These are phyloP conservation scores for Auriscalpium vulgare DNA, from an alignment of 768 basidiomycete species.

Conservation along the genomic window DNA sequence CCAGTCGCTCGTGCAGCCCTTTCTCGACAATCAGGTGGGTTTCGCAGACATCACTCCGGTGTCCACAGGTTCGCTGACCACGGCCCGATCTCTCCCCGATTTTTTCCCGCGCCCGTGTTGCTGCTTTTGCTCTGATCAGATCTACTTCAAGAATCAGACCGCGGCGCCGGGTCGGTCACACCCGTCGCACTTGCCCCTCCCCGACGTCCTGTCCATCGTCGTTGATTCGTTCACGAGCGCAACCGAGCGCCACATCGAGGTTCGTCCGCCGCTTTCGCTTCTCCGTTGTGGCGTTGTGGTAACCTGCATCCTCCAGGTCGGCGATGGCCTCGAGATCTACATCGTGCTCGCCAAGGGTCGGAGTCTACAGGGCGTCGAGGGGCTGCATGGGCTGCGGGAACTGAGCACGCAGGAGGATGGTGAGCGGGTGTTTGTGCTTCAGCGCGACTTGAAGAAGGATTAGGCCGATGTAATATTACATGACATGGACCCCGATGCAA, in stretches of 20 bases:
- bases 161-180: conserved; percentile 64
- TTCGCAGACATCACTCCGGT: not conserved
- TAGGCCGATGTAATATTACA: conserved; percentile 22
- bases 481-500: not conserved
- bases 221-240: conserved; percentile 96
- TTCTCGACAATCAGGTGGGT: conserved; percentile 95
- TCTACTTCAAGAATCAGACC: conserved; percentile 95
- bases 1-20: conserved; percentile 90
- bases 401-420: conserved; percentile 51
- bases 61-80: not conserved
- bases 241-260: conserved; percentile 98
- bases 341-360: conserved; percentile 71
- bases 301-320: conserved; percentile 50
- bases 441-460: conserved; percentile 80
- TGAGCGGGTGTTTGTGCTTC: conserved; percentile 70
- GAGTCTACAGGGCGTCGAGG: conserved; percentile 49
- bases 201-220: conserved; percentile 76
- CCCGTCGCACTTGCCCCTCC: conserved; percentile 75
- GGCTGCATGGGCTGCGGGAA: conserved; percentile 52
- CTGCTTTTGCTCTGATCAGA: conserved; percentile 40
- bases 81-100: conserved; percentile 41
- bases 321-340: conserved; percentile 91
- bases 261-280: conserved; percentile 25
- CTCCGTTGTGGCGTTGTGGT: not conserved
- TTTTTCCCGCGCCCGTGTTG: conserved; percentile 29